Base-by-base conservation (phyloP, 257 asterid species). In the Fraxinus pennsylvanica region DNA sequence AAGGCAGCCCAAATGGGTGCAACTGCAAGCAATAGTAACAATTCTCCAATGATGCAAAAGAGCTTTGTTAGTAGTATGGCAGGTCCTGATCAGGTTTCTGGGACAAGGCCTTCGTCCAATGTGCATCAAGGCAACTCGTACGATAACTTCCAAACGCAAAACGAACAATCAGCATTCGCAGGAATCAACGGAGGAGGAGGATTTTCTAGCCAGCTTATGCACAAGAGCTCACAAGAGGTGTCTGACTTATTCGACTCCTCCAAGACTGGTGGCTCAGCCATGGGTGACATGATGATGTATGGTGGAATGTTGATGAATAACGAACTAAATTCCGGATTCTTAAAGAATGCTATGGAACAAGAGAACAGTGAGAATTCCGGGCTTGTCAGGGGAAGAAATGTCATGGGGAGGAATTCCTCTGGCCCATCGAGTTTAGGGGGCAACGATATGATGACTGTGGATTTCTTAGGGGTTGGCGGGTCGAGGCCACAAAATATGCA, bases 1-100 rank as follows among this genome's bases (percentile, higher is more conserved):
- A 91, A 91, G 73, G 97, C 97, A 2, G 98, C 97, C 75, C 98
- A 93, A 72, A 90, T 93, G 90, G 98, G 98, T 0, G 94, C 98
- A 1, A 87, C 96, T 0, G 89, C 89, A 1, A 88, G 91, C 17
- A 89, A 86, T 52, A 85, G 80, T 14, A 88, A 86, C 65, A 91
- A 83, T 79, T 89, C 97, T 61, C 96, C 97, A 9, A 91, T 91
- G 96, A 91, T 91, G 87, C 97, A 93, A 84, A 93, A 89, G 83
- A 87, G 86, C 52, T 91, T 91, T 29, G 93, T 82, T 17, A 84
- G 80, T 77, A 76, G 87, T 77, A 92, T 90, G 96, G 92, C 91
- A 0, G 94, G 91, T 22, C 87, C 90, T 1, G 94, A 90, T 65
- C 86, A 82, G 14, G 14, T 71, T 12, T 30, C 84, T 2, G 78